A percentile compares a stretch with the other conserved stretches of the same genome.
Evolutionary conservation across 371 early-diverging fungal species (phyloP).

Genomic region (Rhizopus sp.): DNA sequence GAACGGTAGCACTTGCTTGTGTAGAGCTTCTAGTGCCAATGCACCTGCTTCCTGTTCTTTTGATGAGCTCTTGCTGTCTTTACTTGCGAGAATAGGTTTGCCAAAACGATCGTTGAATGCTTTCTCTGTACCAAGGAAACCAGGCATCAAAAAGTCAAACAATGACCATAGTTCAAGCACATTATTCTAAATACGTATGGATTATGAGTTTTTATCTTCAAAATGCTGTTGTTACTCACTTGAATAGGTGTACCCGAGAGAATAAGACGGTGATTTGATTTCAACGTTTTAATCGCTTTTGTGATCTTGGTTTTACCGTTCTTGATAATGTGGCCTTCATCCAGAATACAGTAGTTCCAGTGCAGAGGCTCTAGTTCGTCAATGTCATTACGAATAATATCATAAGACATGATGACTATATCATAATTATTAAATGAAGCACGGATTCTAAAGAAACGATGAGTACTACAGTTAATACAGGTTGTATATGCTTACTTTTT

Average conservation of each 20-base stretch:
- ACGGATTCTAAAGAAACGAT: slow-evolving; percentile 30
- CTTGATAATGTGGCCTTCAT: slow-evolving; percentile 99
- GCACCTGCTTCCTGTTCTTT: slow-evolving; percentile 86
- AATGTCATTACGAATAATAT: slow-evolving; percentile 95
- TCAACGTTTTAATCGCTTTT: slow-evolving; percentile 80
- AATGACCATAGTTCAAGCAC: slow-evolving; percentile 98
- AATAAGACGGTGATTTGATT: slow-evolving; percentile 89
- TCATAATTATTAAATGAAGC: slow-evolving; percentile 60
- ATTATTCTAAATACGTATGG: slow-evolving; percentile 69
- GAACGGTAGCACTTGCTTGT: slow-evolving; percentile 98
- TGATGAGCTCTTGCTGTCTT: slow-evolving; percentile 86
- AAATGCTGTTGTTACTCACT: slow-evolving; percentile 19
- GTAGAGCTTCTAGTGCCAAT: slow-evolving; percentile 89
- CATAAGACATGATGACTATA: slow-evolving; percentile 94
- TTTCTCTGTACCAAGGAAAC: slow-evolving; percentile 90
- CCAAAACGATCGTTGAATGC: slow-evolving; percentile 90
- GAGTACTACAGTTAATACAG: not conserved
- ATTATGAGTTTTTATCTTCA: not conserved
- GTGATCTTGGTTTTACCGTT: slow-evolving; percentile 96
- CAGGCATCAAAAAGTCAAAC: slow-evolving; percentile 98
- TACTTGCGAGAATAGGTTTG: slow-evolving; percentile 88
- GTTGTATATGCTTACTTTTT: slow-evolving; percentile 44
- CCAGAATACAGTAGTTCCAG: slow-evolving; percentile 98
- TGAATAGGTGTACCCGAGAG: slow-evolving; percentile 99
- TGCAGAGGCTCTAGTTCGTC: slow-evolving; percentile 71